phyloP scores from a whole-genome alignment of 208 protist genomes.

The Herpetomonas samuelpessoai region DNA sequence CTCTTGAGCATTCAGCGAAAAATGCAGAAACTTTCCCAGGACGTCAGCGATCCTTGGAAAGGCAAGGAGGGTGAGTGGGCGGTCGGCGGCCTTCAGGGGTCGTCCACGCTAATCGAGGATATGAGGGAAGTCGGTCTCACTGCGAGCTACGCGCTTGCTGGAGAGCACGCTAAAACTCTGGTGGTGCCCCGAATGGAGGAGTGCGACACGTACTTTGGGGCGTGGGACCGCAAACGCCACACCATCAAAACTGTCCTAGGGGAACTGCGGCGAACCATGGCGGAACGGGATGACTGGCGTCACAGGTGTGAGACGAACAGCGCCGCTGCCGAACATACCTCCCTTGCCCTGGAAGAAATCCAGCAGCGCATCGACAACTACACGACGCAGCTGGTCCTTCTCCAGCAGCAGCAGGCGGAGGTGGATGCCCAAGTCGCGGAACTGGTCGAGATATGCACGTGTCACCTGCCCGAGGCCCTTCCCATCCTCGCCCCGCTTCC shows the following conservation, averaged over 20 bases:
- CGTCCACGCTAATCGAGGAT: slow-evolving; percentile 34
- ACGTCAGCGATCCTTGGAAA: slow-evolving; percentile 34
- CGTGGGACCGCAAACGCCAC: slow-evolving; percentile 40
- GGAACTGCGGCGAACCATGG: slow-evolving; percentile 32
- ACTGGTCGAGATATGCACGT: slow-evolving; percentile 41
- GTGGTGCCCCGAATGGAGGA: slow-evolving; percentile 26
- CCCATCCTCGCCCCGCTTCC: slow-evolving; percentile 31
- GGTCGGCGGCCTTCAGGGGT: slow-evolving; percentile 13
- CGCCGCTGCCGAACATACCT: slow-evolving; percentile 14
- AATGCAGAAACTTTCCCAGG: slow-evolving; percentile 28
- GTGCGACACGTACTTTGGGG: slow-evolving; percentile 52
- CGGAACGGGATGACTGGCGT: background rate
- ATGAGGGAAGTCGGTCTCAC: slow-evolving; percentile 58
- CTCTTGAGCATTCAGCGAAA: slow-evolving; percentile 53
- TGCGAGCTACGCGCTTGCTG: slow-evolving; percentile 60
- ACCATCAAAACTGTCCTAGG: slow-evolving; percentile 31
- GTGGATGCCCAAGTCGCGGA: slow-evolving; percentile 42
- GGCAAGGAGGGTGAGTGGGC: slow-evolving; percentile 26
- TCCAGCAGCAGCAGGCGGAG: slow-evolving; percentile 41
- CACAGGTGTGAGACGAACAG: background rate
- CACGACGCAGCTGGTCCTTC: slow-evolving; percentile 21
- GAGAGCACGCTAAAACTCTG: slow-evolving; percentile 40
- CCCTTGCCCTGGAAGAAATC: slow-evolving; percentile 9
- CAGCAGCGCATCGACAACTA: slow-evolving; percentile 18
- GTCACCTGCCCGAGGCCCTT: slow-evolving; percentile 53